A percentile compares a stretch with the other conserved stretches of the same genome.
phyloP scores from a whole-genome alignment of 352 stramenopile species.

The Globisporangium iwayamae region DNA sequence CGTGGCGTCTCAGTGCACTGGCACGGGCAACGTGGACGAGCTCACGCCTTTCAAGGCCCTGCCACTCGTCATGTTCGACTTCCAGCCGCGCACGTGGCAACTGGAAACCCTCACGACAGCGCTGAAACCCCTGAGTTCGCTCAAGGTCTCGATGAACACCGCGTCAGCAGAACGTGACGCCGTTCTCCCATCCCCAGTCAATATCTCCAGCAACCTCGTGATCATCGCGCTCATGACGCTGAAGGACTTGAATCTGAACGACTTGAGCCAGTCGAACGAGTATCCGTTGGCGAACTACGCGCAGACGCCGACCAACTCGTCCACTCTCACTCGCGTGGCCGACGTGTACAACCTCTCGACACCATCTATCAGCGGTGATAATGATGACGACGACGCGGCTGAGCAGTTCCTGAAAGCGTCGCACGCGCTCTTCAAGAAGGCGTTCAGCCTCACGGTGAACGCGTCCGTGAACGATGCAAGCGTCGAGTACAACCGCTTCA shows the following conservation, averaged over 20 bases:
- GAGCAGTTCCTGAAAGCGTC: background rate
- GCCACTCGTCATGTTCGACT: slow-evolving; percentile 15
- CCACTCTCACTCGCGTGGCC: background rate
- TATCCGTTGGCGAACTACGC: background rate
- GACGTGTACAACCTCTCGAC: slow-evolving; percentile 7
- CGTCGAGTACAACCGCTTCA: slow-evolving; percentile 12
- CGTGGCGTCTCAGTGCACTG: background rate
- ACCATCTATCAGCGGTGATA: background rate
- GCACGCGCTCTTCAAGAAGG: background rate
- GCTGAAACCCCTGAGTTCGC: background rate
- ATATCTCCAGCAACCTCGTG: background rate
- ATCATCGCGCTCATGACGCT: slow-evolving; percentile 3
- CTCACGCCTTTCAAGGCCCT: background rate
- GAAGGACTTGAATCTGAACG: background rate
- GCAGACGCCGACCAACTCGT: slow-evolving; percentile 1
- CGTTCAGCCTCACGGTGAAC: background rate
- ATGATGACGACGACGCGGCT: background rate
- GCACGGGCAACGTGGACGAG: background rate
- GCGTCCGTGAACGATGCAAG: background rate
- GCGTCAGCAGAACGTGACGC: background rate
- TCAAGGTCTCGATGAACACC: slow-evolving; percentile 5
- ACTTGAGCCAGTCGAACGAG: background rate
- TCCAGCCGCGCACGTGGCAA: slow-evolving; percentile 15
- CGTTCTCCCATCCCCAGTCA: background rate
- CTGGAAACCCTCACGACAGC: background rate